A percentile compares a stretch with the other conserved stretches of the same genome.
Evolutionary conservation across 441 rosid species (phyloP).

Genomic region (Arabidopsis lyrata): DNA sequence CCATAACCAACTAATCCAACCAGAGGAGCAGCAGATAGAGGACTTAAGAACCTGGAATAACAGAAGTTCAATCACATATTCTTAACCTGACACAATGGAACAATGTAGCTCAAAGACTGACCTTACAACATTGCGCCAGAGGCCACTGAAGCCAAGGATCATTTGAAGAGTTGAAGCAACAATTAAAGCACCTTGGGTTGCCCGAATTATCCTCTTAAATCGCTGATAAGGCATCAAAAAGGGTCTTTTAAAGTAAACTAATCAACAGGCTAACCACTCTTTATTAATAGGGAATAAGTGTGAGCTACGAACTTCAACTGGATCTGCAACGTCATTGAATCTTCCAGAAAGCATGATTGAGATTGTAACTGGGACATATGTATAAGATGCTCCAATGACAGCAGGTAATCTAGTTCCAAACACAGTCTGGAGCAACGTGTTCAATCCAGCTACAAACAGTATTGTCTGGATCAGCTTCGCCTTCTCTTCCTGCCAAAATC

Average conservation of each 20-base stretch:
- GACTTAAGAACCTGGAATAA: conserved; percentile 82
- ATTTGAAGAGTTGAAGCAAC: conserved; percentile 97
- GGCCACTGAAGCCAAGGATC: conserved; percentile 97
- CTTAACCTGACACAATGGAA: conserved; percentile 1
- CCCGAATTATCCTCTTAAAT: conserved; percentile 87
- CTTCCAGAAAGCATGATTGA: conserved; percentile 63
- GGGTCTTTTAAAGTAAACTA: conserved; percentile 1
- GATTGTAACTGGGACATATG: conserved; percentile 85
- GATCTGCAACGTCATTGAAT: conserved; percentile 44
- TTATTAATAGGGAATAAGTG: background rate
- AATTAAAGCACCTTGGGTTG: conserved; percentile 94
- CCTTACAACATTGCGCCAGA: conserved; percentile 97
- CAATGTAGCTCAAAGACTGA: conserved; percentile 19
- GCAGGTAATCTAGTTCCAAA: conserved; percentile 90
- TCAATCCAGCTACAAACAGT: conserved; percentile 89
- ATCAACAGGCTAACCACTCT: background rate
- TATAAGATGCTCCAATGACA: conserved; percentile 83
- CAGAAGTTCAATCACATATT: conserved; percentile 13
- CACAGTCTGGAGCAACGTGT: conserved; percentile 79
- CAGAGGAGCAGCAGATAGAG: conserved; percentile 92
- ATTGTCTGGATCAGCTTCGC: conserved; percentile 85
- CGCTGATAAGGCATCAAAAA: conserved; percentile 56
- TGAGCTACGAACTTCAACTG: conserved; percentile 47
- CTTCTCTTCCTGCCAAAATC: conserved; percentile 73
- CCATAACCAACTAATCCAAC: conserved; percentile 91